Base-by-base conservation (phyloP, 139 green algal genomes). In the Eudorina sp. region DNA sequence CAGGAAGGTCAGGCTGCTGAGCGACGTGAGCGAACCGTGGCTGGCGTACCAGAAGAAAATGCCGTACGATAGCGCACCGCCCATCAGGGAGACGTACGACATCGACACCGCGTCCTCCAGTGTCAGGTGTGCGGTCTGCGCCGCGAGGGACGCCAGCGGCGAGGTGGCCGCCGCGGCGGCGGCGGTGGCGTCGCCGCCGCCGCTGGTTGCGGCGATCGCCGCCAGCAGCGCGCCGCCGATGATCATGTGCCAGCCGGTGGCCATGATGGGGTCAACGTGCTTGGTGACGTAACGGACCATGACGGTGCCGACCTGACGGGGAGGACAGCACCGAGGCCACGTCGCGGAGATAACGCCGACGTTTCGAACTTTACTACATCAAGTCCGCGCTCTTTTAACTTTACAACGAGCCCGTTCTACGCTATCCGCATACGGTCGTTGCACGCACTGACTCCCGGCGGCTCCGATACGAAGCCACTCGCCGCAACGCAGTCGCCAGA, bases 241-340 rank as follows among this genome's bases (percentile, higher is more conserved):
- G 38, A 99, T 81, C 97, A 99, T 99, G 92, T 99, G 98, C 95
- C 96, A 99, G 3, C 97, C 98, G 18, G 97, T 99, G 4, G 98
- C 98, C 89, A 97, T 96, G 14, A 99, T 93, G 9, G 98, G 96
- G 91, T 99, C 98, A 29, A 89, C 87, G 80, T 97, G 93, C 74
- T 93, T 92, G 48, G 91, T 96, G 41, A 98, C 96, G 77, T 92
- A 96, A n/a, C 92, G 81, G 41, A 87, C 81, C 80, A 85, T 85
- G 6, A 74, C 55, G 14, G 78, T 90, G 55, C 55, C 79, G 2
- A 84, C 9, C 55, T 76, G 36, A 25, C 13, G 51, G 51, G n/a
- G n/a, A n/a, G n/a, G n/a, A n/a, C n/a, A n/a, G n/a, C n/a, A n/a
- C n/a, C n/a, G n/a, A n/a, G n/a, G n/a, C n/a, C n/a, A n/a, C n/a